These are phyloP conservation scores for Setaria italica DNA, from an alignment of 202 grass and related monocot genomes.

Conservation along the genomic window DNA sequence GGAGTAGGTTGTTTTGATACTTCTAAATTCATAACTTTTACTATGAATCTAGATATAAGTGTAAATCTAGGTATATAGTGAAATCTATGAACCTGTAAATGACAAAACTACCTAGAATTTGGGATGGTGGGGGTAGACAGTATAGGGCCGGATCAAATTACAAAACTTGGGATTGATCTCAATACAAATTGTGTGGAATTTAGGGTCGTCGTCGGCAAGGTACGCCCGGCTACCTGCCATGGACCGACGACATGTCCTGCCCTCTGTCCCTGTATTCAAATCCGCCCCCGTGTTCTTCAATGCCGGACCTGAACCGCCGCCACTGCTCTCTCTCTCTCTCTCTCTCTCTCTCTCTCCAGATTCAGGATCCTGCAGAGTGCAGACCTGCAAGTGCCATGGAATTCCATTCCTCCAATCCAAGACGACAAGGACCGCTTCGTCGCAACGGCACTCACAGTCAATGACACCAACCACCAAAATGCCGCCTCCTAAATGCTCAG, in stretches of 20 bases:
- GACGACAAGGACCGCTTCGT: not conserved
- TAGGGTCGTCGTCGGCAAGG: not conserved
- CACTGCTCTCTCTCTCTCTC: not conserved
- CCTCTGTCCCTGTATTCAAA: not conserved
- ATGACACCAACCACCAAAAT: slow-evolving; percentile 5
- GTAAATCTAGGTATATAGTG: too few relatives aligned
- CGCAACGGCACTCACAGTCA: not conserved
- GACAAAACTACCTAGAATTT: too few relatives aligned
- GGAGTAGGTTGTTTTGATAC: too few relatives aligned
- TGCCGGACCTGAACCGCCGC: slow-evolving; percentile 33
- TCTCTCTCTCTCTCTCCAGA: not conserved
- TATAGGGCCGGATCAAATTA: too few relatives aligned
- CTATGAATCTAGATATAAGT: too few relatives aligned
- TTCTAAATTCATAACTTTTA: too few relatives aligned
- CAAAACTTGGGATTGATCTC: too few relatives aligned
- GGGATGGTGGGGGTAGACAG: too few relatives aligned
- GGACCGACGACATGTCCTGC: not conserved
- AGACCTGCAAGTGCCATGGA: slow-evolving; percentile 5
- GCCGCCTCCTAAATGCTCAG: slow-evolving; percentile 35
- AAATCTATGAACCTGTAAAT: too few relatives aligned
- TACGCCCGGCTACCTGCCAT: not conserved
- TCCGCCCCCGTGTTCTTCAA: slow-evolving; percentile 12
- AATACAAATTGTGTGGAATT: not conserved
- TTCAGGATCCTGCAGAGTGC: slow-evolving; percentile 20
- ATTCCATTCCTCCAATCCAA: not conserved